Base-by-base conservation (phyloP, 495 filamentous ascomycete genomes). In the Penicillium bovifimosum region DNA sequence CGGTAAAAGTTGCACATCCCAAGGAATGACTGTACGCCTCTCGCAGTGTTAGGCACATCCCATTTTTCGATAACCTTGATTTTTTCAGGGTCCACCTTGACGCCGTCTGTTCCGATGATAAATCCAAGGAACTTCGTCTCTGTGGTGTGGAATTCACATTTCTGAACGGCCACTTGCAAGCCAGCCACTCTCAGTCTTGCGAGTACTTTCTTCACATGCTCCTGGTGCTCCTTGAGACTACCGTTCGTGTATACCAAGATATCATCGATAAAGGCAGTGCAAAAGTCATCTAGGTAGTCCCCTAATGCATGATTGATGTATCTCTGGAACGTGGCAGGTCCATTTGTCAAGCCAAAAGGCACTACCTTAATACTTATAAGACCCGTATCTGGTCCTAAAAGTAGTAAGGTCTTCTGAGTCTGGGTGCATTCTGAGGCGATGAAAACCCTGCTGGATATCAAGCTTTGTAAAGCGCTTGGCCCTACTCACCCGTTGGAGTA, bases 1-100 rank as follows among this genome's bases (percentile, higher is more conserved):
- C 50, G 41, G 38, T 68, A 70, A 44, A 69, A 73, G 40, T 64
- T 65, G 10, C 20, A 55, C 39, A 73, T 64, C 0, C 63, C 56
- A 11, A 73, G 29, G 41, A 65, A 71, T 2, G 48, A 43, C 40
- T 66, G 2, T 58, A 36, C 1, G n/a, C n/a, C n/a, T n/a, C n/a
- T n/a, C n/a, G n/a, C n/a, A n/a, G n/a, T n/a, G n/a, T n/a, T n/a
- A n/a, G n/a, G n/a, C n/a, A n/a, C n/a, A n/a, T n/a, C n/a, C n/a
- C n/a, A n/a, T n/a, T n/a, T n/a, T n/a, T n/a, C 0, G n/a, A 72
- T 58, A 2, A 42, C 49, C 17, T 54, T n/a, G 6, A 65, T 46
- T 49, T 66, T 66, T 0, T 43, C 28, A 0, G 38, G 54, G 34
- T 70, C 43, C 1, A 66, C 49, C 3, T 40, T 8, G 10, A 71